Base-by-base conservation (phyloP, 116 monocot genomes). In the Cymodocea nodosa region DNA sequence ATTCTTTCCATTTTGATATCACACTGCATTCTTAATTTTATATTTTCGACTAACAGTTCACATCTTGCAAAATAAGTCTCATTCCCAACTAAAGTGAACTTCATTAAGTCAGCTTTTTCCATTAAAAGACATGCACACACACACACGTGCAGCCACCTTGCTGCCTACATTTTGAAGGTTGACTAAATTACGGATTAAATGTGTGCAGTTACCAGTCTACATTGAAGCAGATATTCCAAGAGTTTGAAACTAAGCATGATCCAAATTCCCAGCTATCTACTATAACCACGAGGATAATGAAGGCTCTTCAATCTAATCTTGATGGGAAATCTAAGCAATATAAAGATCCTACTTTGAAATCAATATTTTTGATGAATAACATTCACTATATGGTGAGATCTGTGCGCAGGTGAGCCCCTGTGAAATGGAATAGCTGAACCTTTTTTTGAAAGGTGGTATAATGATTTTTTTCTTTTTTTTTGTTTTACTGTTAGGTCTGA, bases 351-450 rank as follows among this genome's bases (percentile, higher is more conserved):
- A 72, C 91, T 55, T 68, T 97, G 70, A 88, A 80, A 24, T 50
- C 74, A 59, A 66, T 97, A 49, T 97, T 97, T 75, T 82, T 97
- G 62, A 97, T 97, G 97, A 97, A 97, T 71, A 97, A 97, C 68
- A 85, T 97, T 59, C 90, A 97, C 56, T 91, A 97, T 50, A 91
- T 97, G 70, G 91, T 97, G 59, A 81, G 83, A 97, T 90, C 97
- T 35, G 97, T 91, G 11, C 79, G 87, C 14, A 97, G 91, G 97
- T 91, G 79, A 72, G 79, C 23, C 17, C 48, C 24, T 19, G n/a
- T 15, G 14, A 65, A 65, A 7, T 65, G 6, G 40, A 64, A 40
- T 57, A 68, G 20, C 44, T 23, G 9, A 22, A 55, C 36, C 15
- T 20, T 9, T 35, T 30, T 30, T 5, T 23, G 22, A 40, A 20